Percentiles rank a stretch among this genome's conserved stretches.
phyloP scores from a whole-genome alignment of 2,329 filamentous ascomycete genomes.

The Cladosporium austrohemisphaericum region DNA sequence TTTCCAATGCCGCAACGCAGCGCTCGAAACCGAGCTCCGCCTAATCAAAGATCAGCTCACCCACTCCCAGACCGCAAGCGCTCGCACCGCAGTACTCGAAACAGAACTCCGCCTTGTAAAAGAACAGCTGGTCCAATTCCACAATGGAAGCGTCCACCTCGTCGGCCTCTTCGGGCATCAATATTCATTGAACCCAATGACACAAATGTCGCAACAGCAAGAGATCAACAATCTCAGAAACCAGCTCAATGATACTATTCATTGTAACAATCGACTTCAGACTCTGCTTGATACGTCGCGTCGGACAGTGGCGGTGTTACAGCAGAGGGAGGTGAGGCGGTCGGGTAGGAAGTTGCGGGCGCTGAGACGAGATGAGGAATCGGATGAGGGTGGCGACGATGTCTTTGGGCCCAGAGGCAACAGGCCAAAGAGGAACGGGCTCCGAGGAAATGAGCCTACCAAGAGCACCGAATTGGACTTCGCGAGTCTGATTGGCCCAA shows the following conservation, averaged over 20 bases:
- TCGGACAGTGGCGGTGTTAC: background rate
- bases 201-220: background rate
- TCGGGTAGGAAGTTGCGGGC: no score
- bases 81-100: slow-evolving; percentile 21
- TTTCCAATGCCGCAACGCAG: no score
- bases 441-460: no score
- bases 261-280: background rate
- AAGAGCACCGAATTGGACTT: no score
- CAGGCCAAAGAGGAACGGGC: no score
- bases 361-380: no score
- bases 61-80: slow-evolving; percentile 21
- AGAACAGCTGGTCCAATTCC: slow-evolving; percentile 24
- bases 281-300: background rate
- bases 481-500: no score
- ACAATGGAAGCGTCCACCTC: slow-evolving; percentile 21
- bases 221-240: background rate
- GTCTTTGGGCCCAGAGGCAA: no score
- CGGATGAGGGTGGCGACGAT: no score
- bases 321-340: background rate
- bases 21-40: slow-evolving; percentile 27
- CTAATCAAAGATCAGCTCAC: slow-evolving; percentile 24
- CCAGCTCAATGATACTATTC: background rate
- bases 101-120: slow-evolving; percentile 25
- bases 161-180: slow-evolving; percentile 5
- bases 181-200: background rate